Conservation (phyloP, 495 filamentous ascomycete genomes). For the Aspergillus ostianus region DNA sequence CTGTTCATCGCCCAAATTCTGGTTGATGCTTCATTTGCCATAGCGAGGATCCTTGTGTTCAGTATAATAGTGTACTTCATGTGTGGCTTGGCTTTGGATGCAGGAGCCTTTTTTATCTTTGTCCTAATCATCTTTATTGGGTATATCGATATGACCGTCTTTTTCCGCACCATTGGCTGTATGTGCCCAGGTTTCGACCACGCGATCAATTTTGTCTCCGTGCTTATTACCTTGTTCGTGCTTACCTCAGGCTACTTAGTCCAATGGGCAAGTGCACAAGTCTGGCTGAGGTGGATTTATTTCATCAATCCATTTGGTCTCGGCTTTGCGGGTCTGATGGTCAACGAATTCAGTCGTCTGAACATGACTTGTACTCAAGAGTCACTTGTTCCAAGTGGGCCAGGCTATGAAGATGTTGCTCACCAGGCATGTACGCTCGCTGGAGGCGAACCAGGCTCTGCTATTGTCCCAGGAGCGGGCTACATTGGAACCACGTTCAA, state of each 20-base stretch:
- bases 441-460: slow-evolving; percentile 62
- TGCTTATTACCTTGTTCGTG: slow-evolving; percentile 76
- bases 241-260: slow-evolving; percentile 79
- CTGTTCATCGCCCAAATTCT: slow-evolving; percentile 78
- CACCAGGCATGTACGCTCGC: slow-evolving; percentile 74
- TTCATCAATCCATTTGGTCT: slow-evolving; percentile 77
- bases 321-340: slow-evolving; percentile 73
- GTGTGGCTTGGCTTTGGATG: slow-evolving; percentile 61
- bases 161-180: slow-evolving; percentile 76
- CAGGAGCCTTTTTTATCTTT: slow-evolving; percentile 79
- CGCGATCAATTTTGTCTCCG: slow-evolving; percentile 74
- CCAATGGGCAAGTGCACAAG: slow-evolving; percentile 64
- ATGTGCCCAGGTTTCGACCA: slow-evolving; percentile 82
- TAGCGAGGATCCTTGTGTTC: slow-evolving; percentile 67
- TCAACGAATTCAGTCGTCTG: slow-evolving; percentile 71
- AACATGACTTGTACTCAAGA: slow-evolving; percentile 62
- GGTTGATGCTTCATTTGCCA: slow-evolving; percentile 71
- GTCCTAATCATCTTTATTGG: slow-evolving; percentile 65
- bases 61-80: slow-evolving; percentile 80
- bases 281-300: slow-evolving; percentile 80
- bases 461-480: slow-evolving; percentile 54
- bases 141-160: slow-evolving; percentile 75
- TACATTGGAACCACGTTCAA: slow-evolving; percentile 65
- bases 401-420: slow-evolving; percentile 61
- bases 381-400: slow-evolving; percentile 63